These are phyloP conservation scores for Clonostachys rhizophaga DNA, from an alignment of 2,329 filamentous ascomycete species.

Conservation along the genomic window DNA sequence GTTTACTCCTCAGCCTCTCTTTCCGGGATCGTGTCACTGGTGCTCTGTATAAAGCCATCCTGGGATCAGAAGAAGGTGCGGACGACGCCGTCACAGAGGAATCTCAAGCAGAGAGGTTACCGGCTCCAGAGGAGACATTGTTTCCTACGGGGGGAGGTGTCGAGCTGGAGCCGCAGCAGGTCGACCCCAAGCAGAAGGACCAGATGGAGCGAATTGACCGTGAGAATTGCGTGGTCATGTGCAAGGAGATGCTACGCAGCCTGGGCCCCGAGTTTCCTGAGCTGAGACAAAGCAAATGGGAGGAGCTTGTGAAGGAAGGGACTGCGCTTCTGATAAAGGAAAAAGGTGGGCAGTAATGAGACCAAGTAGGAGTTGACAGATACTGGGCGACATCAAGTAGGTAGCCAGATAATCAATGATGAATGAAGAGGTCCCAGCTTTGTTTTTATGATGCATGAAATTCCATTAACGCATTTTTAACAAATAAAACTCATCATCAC, in stretches of 20 bases:
- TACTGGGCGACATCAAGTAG: neutral
- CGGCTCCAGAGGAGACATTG: conserved; percentile 13
- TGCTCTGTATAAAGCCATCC: conserved; percentile 41
- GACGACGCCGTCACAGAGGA: conserved; percentile 3
- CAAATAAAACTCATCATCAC: no score
- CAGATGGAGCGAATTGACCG: conserved; percentile 48
- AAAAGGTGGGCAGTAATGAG: conserved; percentile 8
- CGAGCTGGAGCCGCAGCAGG: conserved; percentile 40
- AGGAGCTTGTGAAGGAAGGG: conserved; percentile 44
- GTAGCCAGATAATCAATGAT: no score
- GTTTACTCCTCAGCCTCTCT: conserved; percentile 36
- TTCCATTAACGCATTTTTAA: conserved; percentile 14
- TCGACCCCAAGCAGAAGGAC: conserved; percentile 33
- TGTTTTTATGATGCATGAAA: conserved; percentile 4
- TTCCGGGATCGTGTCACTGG: conserved; percentile 32
- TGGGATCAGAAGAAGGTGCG: conserved; percentile 19
- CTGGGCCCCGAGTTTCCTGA: conserved; percentile 32
- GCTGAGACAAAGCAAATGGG: conserved; percentile 32
- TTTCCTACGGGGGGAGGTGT: conserved; percentile 9
- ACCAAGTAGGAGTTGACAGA: neutral
- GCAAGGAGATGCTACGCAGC: conserved; percentile 47
- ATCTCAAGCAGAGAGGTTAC: neutral
- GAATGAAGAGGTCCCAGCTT: neutral
- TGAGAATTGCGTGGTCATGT: conserved; percentile 57
- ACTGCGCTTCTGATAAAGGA: conserved; percentile 32